Evolutionary conservation across 2,329 filamentous ascomycete species (phyloP), one percentile per base, ranked within the genome.

Genomic region (Pseudohalonectria lignicola): DNA sequence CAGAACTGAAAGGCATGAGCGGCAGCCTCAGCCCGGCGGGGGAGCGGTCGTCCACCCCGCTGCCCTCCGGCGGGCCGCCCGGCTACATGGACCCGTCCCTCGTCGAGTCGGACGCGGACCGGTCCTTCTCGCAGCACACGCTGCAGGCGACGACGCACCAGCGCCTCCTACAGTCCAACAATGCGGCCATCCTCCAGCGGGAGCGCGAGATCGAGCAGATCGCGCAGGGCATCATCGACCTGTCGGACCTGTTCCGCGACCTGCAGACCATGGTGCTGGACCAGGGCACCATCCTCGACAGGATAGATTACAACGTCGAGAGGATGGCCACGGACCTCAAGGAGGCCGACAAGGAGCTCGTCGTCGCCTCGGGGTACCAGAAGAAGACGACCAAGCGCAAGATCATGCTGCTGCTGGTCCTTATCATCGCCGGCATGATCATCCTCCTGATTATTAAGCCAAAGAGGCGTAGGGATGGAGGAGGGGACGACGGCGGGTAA

Each of bases 291-390:
- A 84, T 93, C 74, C 71, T 94, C 17, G 88, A 94, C 59, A 81
- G 92, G 52, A 93, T 94, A 51, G 94, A 98, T 60, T 98, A 95
- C 64, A 98, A 98, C 51, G 87, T 98, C 38, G 92, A 98, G 62
- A 75, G 82, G 43, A 95, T 96, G 84, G 77, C 79, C n/a, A 80
- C 79, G 16, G 87, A 96, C 52, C 86, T 98, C 41, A 94, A 94
- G 56, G 84, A 74, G 16, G 92, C 92, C 3, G 86, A 94, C 44
- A 92, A 90, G 57, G 92, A 98, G 62, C 72, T 98, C 39, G 86
- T 79, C 44, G 79, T 93, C 40, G 83, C 92, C 12, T 87, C 83
- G 4, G 82, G 83, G 15, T 96, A 96, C 53, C 92, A 98, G 65
- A 79, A 77, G 56, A 82, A 79, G 54, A 82, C 82, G 37, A 87